A percentile compares a stretch with the other conserved stretches of the same genome.
Evolutionary conservation across 169 alveolate genomes (phyloP).

Genomic region (Hammondia hammondi): DNA sequence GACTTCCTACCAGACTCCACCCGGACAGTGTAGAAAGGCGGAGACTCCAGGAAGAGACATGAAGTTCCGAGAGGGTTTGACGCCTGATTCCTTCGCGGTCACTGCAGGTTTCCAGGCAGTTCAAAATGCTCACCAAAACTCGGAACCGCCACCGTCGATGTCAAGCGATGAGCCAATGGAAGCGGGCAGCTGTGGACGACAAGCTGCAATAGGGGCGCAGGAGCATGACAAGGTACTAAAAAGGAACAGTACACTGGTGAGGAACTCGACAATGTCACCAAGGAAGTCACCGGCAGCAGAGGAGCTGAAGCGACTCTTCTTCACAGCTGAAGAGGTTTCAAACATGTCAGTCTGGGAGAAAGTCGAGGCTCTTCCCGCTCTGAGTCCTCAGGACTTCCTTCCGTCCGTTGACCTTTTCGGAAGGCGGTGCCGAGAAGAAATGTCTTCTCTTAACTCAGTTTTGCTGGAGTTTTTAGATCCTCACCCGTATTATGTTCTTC

Average conservation of each 20-base stretch:
- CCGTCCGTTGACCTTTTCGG: conserved; percentile 51
- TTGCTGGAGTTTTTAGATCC: conserved; percentile 55
- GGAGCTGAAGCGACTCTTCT: not conserved
- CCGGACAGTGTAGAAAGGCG: not conserved
- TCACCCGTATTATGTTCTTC: conserved; percentile 42
- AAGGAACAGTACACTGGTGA: too few relatives aligned
- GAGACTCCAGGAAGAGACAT: not conserved
- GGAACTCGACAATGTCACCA: not conserved
- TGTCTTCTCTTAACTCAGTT: conserved; percentile 44
- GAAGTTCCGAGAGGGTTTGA: not conserved
- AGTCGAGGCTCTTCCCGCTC: conserved; percentile 56
- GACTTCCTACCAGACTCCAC: not conserved
- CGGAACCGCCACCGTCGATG: not conserved
- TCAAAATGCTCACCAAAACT: not conserved
- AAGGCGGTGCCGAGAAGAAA: conserved; percentile 28
- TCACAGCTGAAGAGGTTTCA: conserved; percentile 14
- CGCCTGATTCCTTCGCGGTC: not conserved
- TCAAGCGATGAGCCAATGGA: not conserved
- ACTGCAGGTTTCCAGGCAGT: not conserved
- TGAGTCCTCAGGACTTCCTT: conserved; percentile 49
- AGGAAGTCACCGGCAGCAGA: not conserved
- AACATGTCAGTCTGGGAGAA: conserved; percentile 50
- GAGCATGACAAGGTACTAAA: not conserved
- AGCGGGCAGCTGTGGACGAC: not conserved
- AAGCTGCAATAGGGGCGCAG: not conserved